Evolutionary conservation across 345 rosid genomes (phyloP).

Genomic region (Leavenworthia alabamica): DNA sequence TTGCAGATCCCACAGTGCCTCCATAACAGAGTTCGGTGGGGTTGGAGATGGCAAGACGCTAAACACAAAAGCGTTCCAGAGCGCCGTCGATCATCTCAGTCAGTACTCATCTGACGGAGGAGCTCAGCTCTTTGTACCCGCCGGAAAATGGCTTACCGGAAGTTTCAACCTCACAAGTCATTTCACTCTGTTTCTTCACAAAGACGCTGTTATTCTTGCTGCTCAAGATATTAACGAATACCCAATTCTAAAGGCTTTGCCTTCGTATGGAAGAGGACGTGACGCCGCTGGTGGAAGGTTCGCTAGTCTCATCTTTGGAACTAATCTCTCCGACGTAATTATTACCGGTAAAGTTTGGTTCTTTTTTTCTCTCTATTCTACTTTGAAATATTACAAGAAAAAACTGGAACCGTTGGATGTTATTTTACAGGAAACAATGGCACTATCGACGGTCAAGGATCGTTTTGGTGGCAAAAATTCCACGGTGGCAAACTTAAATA

Average conservation of each 20-base stretch:
- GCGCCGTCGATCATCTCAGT: conserved; percentile 51
- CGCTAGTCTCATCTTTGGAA: conserved; percentile 72
- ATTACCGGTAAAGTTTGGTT: conserved; percentile 50
- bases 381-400: not conserved
- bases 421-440: conserved; percentile 58
- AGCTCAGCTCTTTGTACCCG: conserved; percentile 66
- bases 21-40: conserved; percentile 81
- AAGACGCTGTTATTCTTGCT: conserved; percentile 77
- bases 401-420: conserved; percentile 16
- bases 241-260: conserved; percentile 65
- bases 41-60: conserved; percentile 76
- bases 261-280: conserved; percentile 91
- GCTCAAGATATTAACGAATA: conserved; percentile 74
- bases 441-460: conserved; percentile 87
- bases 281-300: conserved; percentile 84
- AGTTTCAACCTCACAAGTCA: conserved; percentile 73
- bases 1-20: conserved; percentile 75
- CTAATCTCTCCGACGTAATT: conserved; percentile 78
- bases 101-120: conserved; percentile 57
- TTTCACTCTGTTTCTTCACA: conserved; percentile 80
- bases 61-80: conserved; percentile 75
- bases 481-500: conserved; percentile 69
- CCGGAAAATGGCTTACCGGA: conserved; percentile 85
- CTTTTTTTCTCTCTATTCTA: not conserved
- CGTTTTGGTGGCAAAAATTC: conserved; percentile 86